Conservation (phyloP, 2,329 filamentous ascomycete genomes). For the Alternaria sp. region DNA sequence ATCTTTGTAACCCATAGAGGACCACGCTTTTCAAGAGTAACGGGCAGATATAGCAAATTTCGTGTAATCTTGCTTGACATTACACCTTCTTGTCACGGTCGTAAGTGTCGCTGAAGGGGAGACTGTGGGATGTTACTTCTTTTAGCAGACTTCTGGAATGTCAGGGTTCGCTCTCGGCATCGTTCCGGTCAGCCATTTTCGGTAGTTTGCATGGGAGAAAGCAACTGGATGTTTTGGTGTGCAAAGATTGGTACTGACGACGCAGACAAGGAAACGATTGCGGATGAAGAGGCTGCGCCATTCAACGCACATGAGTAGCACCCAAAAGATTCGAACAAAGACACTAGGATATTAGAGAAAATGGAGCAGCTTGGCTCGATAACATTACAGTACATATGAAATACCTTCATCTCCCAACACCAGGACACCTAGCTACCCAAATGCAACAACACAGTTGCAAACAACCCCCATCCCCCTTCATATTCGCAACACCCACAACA, state of each 20-base stretch:
- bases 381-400: neutral
- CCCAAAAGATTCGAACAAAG: too few species aligned
- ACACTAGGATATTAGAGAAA: too few species aligned
- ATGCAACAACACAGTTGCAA: conserved; percentile 9
- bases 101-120: neutral
- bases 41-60: too few species aligned
- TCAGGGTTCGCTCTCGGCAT: neutral
- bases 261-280: too few species aligned
- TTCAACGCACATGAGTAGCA: too few species aligned
- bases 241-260: too few species aligned
- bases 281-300: too few species aligned
- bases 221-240: too few species aligned
- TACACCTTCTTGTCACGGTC: too few species aligned
- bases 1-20: too few species aligned
- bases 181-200: neutral
- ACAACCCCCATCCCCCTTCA: conserved; percentile 2
- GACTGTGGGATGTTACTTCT: neutral
- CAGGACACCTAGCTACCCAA: conserved; percentile 1
- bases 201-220: neutral
- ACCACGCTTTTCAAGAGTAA: too few species aligned
- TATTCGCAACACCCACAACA: conserved; percentile 43
- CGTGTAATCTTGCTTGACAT: too few species aligned
- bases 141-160: neutral
- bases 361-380: neutral
- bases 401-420: neutral